phyloP scores from a whole-genome alignment of 257 asterid species.

The Ophiorrhiza pumila region DNA sequence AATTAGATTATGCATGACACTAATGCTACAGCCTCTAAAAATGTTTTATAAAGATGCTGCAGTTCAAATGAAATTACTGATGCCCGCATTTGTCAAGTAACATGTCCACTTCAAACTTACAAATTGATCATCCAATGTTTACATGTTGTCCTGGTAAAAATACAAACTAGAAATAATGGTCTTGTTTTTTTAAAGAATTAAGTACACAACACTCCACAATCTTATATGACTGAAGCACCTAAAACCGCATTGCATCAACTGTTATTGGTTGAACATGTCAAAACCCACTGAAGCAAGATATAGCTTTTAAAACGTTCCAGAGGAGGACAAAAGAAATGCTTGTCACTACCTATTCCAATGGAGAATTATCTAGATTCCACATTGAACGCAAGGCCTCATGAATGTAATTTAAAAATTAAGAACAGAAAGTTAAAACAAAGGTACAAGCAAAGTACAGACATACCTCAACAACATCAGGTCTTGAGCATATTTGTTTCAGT shows the following conservation, averaged over 20 bases:
- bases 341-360: background rate
- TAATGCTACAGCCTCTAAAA: background rate
- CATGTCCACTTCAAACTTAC: background rate
- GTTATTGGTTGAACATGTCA: background rate
- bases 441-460: background rate
- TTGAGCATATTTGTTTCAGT: conserved; percentile 66
- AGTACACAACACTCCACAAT: background rate
- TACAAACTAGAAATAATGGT: too few species aligned
- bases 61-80: background rate
- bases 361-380: background rate
- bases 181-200: background rate
- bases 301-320: background rate
- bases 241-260: background rate
- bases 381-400: background rate
- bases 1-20: too few species aligned
- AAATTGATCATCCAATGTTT: background rate
- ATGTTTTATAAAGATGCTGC: background rate
- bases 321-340: background rate
- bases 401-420: too few species aligned
- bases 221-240: background rate
- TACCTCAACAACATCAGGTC: conserved; percentile 99
- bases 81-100: background rate
- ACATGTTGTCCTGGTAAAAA: background rate
- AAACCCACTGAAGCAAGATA: too few species aligned
- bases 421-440: background rate